Conservation (phyloP, 805 yeast genomes). For the Wickerhamiella azyma region DNA sequence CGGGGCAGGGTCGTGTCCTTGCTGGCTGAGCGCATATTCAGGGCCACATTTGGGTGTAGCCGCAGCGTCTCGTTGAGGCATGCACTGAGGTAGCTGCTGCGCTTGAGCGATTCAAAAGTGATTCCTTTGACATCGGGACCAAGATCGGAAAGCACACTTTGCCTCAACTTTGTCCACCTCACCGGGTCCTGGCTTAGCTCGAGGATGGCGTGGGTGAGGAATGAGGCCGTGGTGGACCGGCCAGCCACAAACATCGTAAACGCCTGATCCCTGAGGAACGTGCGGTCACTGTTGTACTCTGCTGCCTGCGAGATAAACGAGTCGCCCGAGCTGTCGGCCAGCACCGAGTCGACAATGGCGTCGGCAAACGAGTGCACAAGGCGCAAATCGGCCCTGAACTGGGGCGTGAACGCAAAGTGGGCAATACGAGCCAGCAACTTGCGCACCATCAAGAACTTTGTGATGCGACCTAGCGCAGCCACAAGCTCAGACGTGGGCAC, state of each 20-base stretch:
- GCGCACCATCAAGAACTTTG: slow-evolving; percentile 15
- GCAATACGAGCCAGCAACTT: slow-evolving; percentile 12
- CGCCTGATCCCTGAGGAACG: slow-evolving; percentile 31
- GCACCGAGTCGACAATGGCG: slow-evolving; percentile 25
- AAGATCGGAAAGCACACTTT: slow-evolving; percentile 4
- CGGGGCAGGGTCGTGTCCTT: slow-evolving; percentile 31
- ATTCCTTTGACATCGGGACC: slow-evolving; percentile 9
- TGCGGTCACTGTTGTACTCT: slow-evolving; percentile 21
- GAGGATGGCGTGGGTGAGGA: slow-evolving; percentile 29
- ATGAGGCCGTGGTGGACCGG: slow-evolving; percentile 34
- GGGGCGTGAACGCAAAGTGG: slow-evolving; percentile 11
- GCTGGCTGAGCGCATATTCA: slow-evolving; percentile 29
- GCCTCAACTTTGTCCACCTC: slow-evolving; percentile 21
- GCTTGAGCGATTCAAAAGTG: slow-evolving; percentile 31
- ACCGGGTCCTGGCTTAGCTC: slow-evolving; percentile 28
- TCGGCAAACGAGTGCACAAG: slow-evolving; percentile 27
- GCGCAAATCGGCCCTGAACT: slow-evolving; percentile 25
- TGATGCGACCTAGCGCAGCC: slow-evolving; percentile 14
- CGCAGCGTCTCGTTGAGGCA: slow-evolving; percentile 32
- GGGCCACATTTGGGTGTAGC: slow-evolving; percentile 35
- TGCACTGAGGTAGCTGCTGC: slow-evolving; percentile 30
- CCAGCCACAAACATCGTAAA: slow-evolving; percentile 34
- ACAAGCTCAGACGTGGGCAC: slow-evolving; percentile 9
- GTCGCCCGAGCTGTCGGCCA: slow-evolving; percentile 22
- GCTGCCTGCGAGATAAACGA: slow-evolving; percentile 19